Conservation (phyloP, 345 rosid genomes). For the Mercurialis annua region DNA sequence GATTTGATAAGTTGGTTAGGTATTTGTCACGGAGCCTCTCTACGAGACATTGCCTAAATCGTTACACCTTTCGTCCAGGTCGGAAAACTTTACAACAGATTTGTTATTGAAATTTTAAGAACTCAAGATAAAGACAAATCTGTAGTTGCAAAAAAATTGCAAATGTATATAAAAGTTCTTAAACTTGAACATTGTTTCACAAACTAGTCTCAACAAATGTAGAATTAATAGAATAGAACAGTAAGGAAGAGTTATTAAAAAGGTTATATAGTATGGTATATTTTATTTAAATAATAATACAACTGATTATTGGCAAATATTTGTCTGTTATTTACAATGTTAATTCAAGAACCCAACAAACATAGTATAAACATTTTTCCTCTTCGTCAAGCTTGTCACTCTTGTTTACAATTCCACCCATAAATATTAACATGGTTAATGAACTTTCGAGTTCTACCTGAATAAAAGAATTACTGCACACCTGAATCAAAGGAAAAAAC, state of each 20-base stretch:
- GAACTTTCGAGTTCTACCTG: slow-evolving; percentile 27
- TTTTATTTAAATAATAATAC: slow-evolving; percentile 34
- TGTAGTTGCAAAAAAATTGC: background rate
- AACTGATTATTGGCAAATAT: slow-evolving; percentile 21
- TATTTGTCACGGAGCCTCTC: too few species aligned
- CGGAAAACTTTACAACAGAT: too few species aligned
- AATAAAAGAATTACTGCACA: slow-evolving; percentile 46
- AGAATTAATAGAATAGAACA: slow-evolving; percentile 7
- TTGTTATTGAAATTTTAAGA: background rate
- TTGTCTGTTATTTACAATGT: slow-evolving; percentile 34
- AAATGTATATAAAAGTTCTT: background rate
- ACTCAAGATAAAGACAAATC: background rate
- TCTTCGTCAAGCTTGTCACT: slow-evolving; percentile 26
- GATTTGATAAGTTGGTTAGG: too few species aligned
- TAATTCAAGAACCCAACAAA: slow-evolving; percentile 13
- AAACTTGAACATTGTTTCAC: background rate
- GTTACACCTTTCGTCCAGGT: too few species aligned
- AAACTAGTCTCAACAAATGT: slow-evolving; percentile 1
- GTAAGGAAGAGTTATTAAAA: background rate
- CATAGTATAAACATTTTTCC: slow-evolving; percentile 26
- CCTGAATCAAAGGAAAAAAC: slow-evolving; percentile 28
- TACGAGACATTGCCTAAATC: too few species aligned
- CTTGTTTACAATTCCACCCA: slow-evolving; percentile 31
- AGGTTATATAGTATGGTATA: slow-evolving; percentile 15
- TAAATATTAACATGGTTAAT: slow-evolving; percentile 34